A percentile compares a stretch with the other conserved stretches of the same genome.
Conservation (phyloP, 2,329 filamentous ascomycete species). For the Diplodia mutila region DNA sequence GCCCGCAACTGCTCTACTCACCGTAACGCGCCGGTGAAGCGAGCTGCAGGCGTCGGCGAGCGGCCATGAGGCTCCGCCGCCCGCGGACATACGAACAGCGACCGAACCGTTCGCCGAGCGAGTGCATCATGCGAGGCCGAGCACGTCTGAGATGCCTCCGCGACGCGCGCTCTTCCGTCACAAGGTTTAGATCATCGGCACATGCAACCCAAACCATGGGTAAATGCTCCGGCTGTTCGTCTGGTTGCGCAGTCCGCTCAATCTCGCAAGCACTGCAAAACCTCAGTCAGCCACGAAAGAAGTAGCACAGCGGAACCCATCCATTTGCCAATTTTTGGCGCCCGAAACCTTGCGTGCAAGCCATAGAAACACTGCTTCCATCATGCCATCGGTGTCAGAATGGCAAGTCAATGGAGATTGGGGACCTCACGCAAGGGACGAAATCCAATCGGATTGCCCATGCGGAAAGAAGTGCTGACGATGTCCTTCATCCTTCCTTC, state of each 20-base stretch:
- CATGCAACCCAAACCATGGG: not conserved
- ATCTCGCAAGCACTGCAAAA: not conserved
- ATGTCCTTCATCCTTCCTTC: not conserved
- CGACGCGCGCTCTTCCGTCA: not conserved
- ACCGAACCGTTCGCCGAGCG: slow-evolving; percentile 1
- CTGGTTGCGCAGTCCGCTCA: not conserved
- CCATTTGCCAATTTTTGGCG: not conserved
- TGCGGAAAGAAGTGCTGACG: not conserved
- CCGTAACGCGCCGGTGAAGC: not conserved
- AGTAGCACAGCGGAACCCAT: not conserved
- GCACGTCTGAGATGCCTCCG: not conserved
- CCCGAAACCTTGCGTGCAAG: not conserved
- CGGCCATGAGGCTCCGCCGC: not conserved
- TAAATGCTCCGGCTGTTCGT: not conserved
- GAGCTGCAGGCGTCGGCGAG: not conserved
- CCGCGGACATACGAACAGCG: slow-evolving; percentile 10
- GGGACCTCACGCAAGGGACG: not conserved
- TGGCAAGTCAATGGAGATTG: not conserved
- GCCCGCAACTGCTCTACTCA: not conserved
- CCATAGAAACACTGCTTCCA: not conserved
- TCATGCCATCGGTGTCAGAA: not conserved
- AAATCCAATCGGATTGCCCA: not conserved
- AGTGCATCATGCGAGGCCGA: not conserved
- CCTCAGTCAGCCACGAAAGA: not conserved
- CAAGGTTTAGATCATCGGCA: not conserved